Evolutionary conservation across 805 yeast genomes (phyloP).

Genomic region (Debaryomyces castellii): DNA sequence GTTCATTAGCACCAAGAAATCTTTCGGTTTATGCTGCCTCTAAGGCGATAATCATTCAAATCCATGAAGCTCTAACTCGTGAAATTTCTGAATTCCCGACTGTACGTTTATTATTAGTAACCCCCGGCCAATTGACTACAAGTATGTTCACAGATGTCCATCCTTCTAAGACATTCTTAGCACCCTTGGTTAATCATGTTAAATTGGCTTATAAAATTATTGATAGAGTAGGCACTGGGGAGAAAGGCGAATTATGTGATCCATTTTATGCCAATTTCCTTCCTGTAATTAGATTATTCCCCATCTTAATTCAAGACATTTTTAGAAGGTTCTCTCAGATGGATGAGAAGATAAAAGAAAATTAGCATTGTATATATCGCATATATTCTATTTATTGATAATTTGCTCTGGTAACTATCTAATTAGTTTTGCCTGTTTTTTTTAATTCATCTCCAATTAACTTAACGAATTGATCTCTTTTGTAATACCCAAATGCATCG

Average conservation of each 20-base stretch:
- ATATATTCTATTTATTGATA: not conserved
- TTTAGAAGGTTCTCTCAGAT: constrained; percentile 36
- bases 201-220: constrained; percentile 37
- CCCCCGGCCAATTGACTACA: constrained; percentile 53
- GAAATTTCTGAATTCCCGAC: constrained; percentile 28
- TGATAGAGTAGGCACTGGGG: constrained; percentile 33
- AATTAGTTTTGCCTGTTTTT: constrained; percentile 12
- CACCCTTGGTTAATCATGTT: constrained; percentile 44
- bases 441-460: constrained; percentile 10
- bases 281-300: constrained; percentile 43
- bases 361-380: constrained; percentile 2
- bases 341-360: constrained; percentile 32
- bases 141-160: constrained; percentile 49
- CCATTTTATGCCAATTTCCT: constrained; percentile 50
- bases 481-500: constrained; percentile 46
- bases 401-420: not conserved
- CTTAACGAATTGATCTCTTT: constrained; percentile 19
- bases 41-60: constrained; percentile 44
- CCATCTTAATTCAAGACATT: constrained; percentile 34
- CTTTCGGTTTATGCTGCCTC: constrained; percentile 50
- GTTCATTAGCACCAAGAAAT: constrained; percentile 47
- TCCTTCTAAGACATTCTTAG: constrained; percentile 42
- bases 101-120: constrained; percentile 36
- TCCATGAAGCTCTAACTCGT: constrained; percentile 45
- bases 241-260: constrained; percentile 39